These are phyloP conservation scores for Chlorella vulgaris DNA, from an alignment of 139 green algal species.

Conservation along the genomic window DNA sequence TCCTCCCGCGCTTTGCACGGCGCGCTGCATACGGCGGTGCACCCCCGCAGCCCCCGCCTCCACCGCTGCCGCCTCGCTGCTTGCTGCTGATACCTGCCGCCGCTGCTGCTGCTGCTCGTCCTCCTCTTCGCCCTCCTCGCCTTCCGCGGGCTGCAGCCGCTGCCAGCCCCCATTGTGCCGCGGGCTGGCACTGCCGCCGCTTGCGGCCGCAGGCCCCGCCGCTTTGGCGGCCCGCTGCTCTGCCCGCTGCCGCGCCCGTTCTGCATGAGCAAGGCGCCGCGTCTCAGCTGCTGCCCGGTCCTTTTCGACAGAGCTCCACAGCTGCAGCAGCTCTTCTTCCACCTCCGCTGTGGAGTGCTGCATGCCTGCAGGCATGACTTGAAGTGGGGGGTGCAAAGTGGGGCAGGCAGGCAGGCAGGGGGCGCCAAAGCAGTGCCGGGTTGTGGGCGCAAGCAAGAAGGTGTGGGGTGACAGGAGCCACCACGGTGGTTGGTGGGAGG, in stretches of 20 bases:
- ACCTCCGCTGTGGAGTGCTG: constrained; percentile 59
- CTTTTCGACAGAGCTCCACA: constrained; percentile 83
- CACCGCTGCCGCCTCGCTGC: neutral
- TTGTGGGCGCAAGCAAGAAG: too few relatives aligned
- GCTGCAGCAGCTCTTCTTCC: constrained; percentile 82
- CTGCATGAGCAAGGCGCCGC: neutral
- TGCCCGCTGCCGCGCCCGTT: neutral
- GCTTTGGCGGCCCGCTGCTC: constrained; percentile 10
- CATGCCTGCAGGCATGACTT: constrained; percentile 28
- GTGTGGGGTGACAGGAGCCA: too few relatives aligned
- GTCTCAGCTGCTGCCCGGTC: constrained; percentile 53
- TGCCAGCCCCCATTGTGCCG: neutral
- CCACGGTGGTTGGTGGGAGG: too few relatives aligned
- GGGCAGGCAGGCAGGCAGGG: neutral
- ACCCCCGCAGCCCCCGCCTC: neutral
- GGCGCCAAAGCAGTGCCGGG: too few relatives aligned
- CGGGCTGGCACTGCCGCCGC: neutral
- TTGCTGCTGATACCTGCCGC: too few relatives aligned
- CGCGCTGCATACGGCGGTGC: neutral
- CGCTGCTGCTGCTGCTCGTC: neutral
- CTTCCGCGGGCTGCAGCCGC: constrained; percentile 3
- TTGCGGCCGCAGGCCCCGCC: neutral
- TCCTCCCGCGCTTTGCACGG: neutral
- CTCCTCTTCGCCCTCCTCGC: neutral
- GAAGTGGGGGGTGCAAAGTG: too few relatives aligned